phyloP scores from a whole-genome alignment of 176 grass and related monocot species.

The Otatea glauca region DNA sequence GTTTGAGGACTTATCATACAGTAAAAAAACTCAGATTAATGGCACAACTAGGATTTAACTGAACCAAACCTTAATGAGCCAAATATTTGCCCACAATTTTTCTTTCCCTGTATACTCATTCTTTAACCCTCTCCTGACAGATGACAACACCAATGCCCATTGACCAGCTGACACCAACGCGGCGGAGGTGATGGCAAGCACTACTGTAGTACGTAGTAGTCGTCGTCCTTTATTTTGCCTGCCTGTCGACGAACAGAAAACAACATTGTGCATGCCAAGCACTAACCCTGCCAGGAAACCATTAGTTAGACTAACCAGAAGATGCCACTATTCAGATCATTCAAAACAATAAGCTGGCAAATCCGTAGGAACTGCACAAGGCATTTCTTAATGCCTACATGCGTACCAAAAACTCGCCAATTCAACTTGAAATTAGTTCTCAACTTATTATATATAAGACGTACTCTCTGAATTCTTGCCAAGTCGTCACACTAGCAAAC shows the following conservation, averaged over 20 bases:
- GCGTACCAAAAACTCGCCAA: constrained; percentile 10
- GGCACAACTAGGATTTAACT: not conserved
- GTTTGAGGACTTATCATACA: not conserved
- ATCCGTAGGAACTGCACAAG: not conserved
- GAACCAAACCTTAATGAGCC: not conserved
- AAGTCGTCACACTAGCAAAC: not conserved
- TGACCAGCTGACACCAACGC: not conserved
- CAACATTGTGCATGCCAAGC: constrained; percentile 38
- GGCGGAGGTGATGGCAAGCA: constrained; percentile 46
- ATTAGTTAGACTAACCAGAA: not conserved
- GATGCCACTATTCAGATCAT: constrained; percentile 48
- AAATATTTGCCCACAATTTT: not conserved
- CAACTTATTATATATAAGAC: constrained; percentile 6
- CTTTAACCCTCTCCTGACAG: not conserved
- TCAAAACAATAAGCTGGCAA: not conserved
- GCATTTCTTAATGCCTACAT: constrained; percentile 30
- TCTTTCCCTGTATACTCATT: not conserved
- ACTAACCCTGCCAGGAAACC: constrained; percentile 17
- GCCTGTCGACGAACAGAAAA: not conserved
- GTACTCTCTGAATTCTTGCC: not conserved
- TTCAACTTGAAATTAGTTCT: not conserved
- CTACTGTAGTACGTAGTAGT: constrained; percentile 11
- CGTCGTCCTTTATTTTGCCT: constrained; percentile 7
- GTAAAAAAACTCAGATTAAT: not conserved
- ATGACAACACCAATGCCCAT: not conserved